phyloP scores from a whole-genome alignment of 1,284 basidiomycete genomes.

The Microbotryum silenes-acaulis region DNA sequence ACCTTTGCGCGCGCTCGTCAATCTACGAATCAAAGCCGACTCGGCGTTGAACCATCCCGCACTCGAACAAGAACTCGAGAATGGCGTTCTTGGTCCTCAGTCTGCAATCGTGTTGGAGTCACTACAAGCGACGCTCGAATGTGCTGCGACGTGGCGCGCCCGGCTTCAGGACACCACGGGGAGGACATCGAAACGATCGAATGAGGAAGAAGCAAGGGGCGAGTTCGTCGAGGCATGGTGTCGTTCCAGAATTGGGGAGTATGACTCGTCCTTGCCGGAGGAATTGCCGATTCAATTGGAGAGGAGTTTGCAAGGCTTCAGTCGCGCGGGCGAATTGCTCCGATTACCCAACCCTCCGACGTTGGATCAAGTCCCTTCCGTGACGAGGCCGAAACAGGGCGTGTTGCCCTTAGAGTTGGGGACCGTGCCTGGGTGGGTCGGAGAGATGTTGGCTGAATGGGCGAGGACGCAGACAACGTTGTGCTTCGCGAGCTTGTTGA shows the following conservation, averaged over 20 bases:
- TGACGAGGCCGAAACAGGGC: slow-evolving; percentile 21
- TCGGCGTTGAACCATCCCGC: slow-evolving; percentile 8
- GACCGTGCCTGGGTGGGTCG: slow-evolving; percentile 13
- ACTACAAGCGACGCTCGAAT: slow-evolving; percentile 12
- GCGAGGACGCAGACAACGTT: slow-evolving; percentile 28
- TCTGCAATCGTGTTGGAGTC: background rate
- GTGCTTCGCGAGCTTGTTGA: slow-evolving; percentile 22
- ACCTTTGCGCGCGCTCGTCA: slow-evolving; percentile 9
- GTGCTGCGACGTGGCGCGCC: background rate
- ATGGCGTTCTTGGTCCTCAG: slow-evolving; percentile 1
- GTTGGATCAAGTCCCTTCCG: slow-evolving; percentile 18
- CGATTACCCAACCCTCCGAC: slow-evolving; percentile 14
- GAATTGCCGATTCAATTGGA: slow-evolving; percentile 7
- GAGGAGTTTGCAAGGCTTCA: slow-evolving; percentile 6
- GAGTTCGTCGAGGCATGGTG: slow-evolving; percentile 25
- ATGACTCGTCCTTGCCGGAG: slow-evolving; percentile 12
- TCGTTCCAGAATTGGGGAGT: slow-evolving; percentile 20
- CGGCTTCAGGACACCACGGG: background rate
- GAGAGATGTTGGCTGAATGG: slow-evolving; percentile 28
- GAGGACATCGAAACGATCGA: too few relatives aligned
- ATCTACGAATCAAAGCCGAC: slow-evolving; percentile 10
- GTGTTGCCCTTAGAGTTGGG: slow-evolving; percentile 10
- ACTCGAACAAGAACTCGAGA: slow-evolving; percentile 15
- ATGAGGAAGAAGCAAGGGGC: slow-evolving; percentile 19
- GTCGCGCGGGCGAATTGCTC: slow-evolving; percentile 18